These are phyloP conservation scores for Mytilinidion resinicola DNA, from an alignment of 495 filamentous ascomycete species.

Conservation along the genomic window DNA sequence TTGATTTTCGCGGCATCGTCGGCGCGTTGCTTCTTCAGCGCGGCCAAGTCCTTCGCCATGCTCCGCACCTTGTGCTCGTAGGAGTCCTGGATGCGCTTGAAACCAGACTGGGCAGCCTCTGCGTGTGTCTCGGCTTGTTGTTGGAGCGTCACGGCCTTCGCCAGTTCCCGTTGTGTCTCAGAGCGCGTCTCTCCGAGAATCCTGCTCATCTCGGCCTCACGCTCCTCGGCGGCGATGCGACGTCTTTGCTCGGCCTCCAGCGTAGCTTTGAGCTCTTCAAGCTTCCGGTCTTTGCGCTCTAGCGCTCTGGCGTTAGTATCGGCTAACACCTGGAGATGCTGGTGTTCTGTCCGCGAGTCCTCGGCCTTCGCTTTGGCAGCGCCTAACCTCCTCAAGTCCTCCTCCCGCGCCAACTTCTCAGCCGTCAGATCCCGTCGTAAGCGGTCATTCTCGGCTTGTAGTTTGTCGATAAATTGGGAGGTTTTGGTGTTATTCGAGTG, in stretches of 20 bases:
- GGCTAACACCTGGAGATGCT: constrained; percentile 22
- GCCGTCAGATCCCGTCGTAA: constrained; percentile 17
- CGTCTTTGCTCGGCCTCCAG: constrained; percentile 18
- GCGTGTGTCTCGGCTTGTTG: constrained; percentile 22
- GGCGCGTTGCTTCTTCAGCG: constrained; percentile 8
- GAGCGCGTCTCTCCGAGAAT: constrained; percentile 22
- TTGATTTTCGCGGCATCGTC: constrained; percentile 22
- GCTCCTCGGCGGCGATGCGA: constrained; percentile 17
- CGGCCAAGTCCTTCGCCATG: constrained; percentile 14
- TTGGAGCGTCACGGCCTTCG: constrained; percentile 16
- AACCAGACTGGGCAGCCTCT: constrained; percentile 17
- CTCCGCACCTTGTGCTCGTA: constrained; percentile 15
- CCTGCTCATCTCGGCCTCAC: constrained; percentile 16
- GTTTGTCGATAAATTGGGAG: constrained; percentile 25
- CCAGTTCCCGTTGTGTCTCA: constrained; percentile 22
- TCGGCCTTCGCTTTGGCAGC: constrained; percentile 17
- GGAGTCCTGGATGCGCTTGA: constrained; percentile 22
- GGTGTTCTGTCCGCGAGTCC: constrained; percentile 16
- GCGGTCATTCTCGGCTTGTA: constrained; percentile 23
- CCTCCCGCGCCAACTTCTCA: constrained; percentile 19
- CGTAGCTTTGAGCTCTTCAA: constrained; percentile 23
- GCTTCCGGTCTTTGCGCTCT: constrained; percentile 26
- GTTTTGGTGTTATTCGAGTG: constrained; percentile 23
- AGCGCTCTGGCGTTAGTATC: constrained; percentile 22
- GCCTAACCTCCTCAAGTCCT: constrained; percentile 11